Base-by-base conservation (phyloP, 768 basidiomycete species). In the Pisolithus orientalis region DNA sequence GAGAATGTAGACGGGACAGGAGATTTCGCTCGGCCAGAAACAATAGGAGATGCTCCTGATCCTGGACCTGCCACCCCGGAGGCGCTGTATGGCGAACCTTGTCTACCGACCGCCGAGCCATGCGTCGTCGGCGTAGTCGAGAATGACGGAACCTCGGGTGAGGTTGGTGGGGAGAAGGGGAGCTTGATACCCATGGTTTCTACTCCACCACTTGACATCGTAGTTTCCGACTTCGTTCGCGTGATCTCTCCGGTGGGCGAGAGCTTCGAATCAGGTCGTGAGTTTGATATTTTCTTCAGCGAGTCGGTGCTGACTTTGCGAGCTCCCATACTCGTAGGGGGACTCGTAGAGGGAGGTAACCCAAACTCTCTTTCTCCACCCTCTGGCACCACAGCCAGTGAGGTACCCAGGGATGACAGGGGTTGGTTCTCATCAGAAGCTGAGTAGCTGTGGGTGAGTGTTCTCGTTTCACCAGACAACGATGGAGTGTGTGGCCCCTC, bases 261-360 rank as follows among this genome's bases (percentile, higher is more conserved):
- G 39, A 70, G 56, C 52, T 70, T 73, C n/a, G 75, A 75, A 44
- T 73, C 73, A 13, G 72, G 68, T 9, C 71, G 67, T 17, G 72
- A 72, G 44, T 62, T 52, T 17, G 68, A 25, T 17, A 57, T 55
- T 11, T 43, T 64, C 8, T 56, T 61, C 28, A 60, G 57, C 13
- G 73, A 75, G 6, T 75, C 75, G n/a, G 58, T 61, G 51, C 73
- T 76, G 17, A 40, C 62, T 17, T 64, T 64, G 43, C 66, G 65
- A 44, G 57, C 51, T 17, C 63, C 42, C 52, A 58, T 60, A 31
- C 49, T 58, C 5, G 57, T 45, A n/a, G 59, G 59, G 13, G 72
- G 64, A 47, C 69, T 71, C 16, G 62, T 60, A 2, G 60, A 52
- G 1, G 57, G 5, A 7, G 63, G 56, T 16, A 45, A 45, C 27